Conservation (phyloP, 2,329 filamentous ascomycete genomes). For the Penicillium decumbens region DNA sequence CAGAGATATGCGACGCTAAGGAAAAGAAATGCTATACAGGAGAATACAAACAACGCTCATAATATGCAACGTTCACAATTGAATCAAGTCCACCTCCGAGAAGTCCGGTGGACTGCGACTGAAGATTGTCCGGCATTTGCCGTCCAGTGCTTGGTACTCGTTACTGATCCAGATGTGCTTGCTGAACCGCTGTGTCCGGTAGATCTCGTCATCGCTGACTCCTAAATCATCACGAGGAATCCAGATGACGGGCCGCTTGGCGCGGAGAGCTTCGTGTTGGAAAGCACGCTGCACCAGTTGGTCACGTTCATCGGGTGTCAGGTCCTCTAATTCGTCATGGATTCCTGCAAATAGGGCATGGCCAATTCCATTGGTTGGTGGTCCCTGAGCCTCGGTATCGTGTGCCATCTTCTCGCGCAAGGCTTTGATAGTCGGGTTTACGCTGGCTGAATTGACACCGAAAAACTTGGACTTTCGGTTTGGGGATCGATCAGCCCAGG, state of each 20-base stretch:
- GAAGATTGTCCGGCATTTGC: conserved; percentile 76
- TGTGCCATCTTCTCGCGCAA: conserved; percentile 36
- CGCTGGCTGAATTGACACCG: conserved; percentile 31
- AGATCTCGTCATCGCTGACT: conserved; percentile 85
- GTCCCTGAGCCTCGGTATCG: conserved; percentile 66
- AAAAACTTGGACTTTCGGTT: conserved; percentile 42
- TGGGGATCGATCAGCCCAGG: conserved; percentile 44
- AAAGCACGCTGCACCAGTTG: conserved; percentile 81
- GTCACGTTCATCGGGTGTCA: conserved; percentile 85
- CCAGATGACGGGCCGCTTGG: conserved; percentile 84
- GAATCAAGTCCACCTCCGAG: conserved; percentile 80
- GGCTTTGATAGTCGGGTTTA: conserved; percentile 31
- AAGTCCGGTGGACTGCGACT: conserved; percentile 83
- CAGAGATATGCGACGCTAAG: conserved; percentile 20
- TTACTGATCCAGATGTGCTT: conserved; percentile 89
- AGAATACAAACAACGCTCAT: conserved; percentile 14
- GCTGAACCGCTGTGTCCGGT: conserved; percentile 69
- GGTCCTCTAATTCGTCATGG: conserved; percentile 88
- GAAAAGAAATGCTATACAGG: conserved; percentile 18
- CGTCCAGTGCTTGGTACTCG: conserved; percentile 81
- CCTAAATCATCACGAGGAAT: conserved; percentile 87
- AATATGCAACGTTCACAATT: conserved; percentile 50
- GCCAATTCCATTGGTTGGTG: conserved; percentile 56
- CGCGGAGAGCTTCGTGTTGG: conserved; percentile 80
- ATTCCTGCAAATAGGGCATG: conserved; percentile 81